A percentile compares a stretch with the other conserved stretches of the same genome.
phyloP scores from a whole-genome alignment of 1,139 yeast genomes.

The Yamadazyma dendronema region DNA sequence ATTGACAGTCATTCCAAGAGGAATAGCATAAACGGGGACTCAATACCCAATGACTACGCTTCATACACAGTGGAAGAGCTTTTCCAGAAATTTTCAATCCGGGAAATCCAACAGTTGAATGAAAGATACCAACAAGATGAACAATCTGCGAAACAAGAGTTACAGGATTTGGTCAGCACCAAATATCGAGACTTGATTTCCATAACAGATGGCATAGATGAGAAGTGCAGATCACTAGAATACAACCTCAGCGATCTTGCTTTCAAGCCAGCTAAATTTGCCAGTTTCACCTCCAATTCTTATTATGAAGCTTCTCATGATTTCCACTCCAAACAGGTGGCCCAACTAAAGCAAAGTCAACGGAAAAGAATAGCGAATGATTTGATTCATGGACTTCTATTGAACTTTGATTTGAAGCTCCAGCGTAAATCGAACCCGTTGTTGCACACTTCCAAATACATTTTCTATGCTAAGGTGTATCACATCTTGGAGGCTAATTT shows the following conservation, averaged over 20 bases:
- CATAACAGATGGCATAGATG: constrained; percentile 66
- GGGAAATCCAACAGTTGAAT: constrained; percentile 34
- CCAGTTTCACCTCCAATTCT: constrained; percentile 18
- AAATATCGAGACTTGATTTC: constrained; percentile 66
- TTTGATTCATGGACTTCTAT: constrained; percentile 10
- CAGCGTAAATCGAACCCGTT: constrained; percentile 10
- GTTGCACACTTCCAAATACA: constrained; percentile 28
- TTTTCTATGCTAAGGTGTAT: constrained; percentile 36
- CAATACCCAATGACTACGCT: neutral
- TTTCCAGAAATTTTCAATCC: constrained; percentile 31
- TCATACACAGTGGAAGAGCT: constrained; percentile 33
- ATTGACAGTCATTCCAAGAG: neutral
- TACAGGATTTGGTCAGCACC: constrained; percentile 59
- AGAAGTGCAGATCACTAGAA: constrained; percentile 30
- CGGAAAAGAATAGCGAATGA: constrained; percentile 9
- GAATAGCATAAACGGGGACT: neutral
- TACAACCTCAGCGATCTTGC: constrained; percentile 31
- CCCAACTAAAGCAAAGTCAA: neutral
- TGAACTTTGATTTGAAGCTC: constrained; percentile 17
- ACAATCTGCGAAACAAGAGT: constrained; percentile 32
- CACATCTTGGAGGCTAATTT: constrained; percentile 30
- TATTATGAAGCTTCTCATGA: neutral
- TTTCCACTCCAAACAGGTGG: neutral
- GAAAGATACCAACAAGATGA: constrained; percentile 25
- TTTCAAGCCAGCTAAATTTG: constrained; percentile 30